A percentile compares a stretch with the other conserved stretches of the same genome.
phyloP scores from a whole-genome alignment of 108 stramenopile species.

The Cyclotella kingstonii region DNA sequence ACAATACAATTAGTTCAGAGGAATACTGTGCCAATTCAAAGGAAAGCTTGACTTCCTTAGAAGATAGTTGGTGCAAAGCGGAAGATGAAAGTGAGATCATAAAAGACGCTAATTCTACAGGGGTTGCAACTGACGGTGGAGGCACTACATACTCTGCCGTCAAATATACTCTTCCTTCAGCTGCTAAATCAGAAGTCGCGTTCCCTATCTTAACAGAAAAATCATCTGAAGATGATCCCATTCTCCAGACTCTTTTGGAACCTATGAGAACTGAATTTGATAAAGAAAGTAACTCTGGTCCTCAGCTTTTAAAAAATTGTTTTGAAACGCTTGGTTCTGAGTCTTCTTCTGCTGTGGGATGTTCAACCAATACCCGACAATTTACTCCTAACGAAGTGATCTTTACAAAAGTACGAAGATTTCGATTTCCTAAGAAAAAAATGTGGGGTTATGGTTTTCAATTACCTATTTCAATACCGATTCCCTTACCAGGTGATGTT shows the following conservation, averaged over 20 bases:
- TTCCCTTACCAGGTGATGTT: conserved; percentile 33
- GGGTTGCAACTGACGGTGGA: background rate
- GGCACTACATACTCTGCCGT: background rate
- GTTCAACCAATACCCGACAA: too few relatives aligned
- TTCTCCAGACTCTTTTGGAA: too few relatives aligned
- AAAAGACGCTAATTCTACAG: background rate
- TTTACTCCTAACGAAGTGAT: background rate
- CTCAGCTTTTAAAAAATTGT: too few relatives aligned
- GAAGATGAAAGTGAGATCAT: conserved; percentile 10
- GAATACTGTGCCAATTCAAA: conserved; percentile 22
- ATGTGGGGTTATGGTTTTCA: background rate
- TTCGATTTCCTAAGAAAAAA: conserved; percentile 8
- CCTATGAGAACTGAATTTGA: too few relatives aligned
- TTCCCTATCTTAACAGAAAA: too few relatives aligned
- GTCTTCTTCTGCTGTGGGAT: too few relatives aligned
- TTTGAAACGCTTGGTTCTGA: too few relatives aligned
- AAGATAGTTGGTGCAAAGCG: conserved; percentile 39
- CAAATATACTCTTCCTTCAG: too few relatives aligned
- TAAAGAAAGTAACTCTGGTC: too few relatives aligned
- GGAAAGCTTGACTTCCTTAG: conserved; percentile 14
- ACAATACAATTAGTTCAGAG: conserved; percentile 1
- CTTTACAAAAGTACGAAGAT: conserved; percentile 28
- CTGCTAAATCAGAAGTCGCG: too few relatives aligned
- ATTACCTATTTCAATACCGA: background rate
- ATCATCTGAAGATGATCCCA: too few relatives aligned